Conservation (phyloP, 148 eudicot genomes). For the Rhododendron kiyosumense region DNA sequence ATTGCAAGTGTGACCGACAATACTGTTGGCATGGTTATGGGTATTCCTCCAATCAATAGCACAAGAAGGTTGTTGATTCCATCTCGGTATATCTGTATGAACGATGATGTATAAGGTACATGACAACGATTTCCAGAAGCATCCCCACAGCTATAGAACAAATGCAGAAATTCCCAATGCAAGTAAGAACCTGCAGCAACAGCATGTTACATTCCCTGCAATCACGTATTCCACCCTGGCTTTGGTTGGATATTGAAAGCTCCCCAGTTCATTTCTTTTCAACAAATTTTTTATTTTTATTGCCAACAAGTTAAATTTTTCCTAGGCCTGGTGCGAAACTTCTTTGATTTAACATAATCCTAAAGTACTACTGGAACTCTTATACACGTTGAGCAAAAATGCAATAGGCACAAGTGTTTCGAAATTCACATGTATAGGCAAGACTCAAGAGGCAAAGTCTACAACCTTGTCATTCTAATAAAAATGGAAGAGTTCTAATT, state of each 20-base stretch:
- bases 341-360: neutral
- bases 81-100: too few species aligned
- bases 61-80: too few species aligned
- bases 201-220: neutral
- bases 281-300: neutral
- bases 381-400: neutral
- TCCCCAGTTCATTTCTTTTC: neutral
- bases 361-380: neutral
- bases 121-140: too few species aligned
- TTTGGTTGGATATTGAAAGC: neutral
- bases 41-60: too few species aligned
- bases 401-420: neutral
- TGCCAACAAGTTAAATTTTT: neutral
- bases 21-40: too few species aligned
- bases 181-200: slow-evolving; percentile 54
- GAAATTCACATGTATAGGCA: neutral
- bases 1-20: too few species aligned
- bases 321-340: neutral
- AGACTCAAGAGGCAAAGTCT: neutral
- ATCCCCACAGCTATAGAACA: too few species aligned
- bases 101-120: too few species aligned
- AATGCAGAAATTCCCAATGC: too few species aligned
- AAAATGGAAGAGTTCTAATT: neutral
- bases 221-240: neutral
- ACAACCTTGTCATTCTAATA: neutral